phyloP scores from a whole-genome alignment of 73 alveolate genomes.

The Halteria grandinella region DNA sequence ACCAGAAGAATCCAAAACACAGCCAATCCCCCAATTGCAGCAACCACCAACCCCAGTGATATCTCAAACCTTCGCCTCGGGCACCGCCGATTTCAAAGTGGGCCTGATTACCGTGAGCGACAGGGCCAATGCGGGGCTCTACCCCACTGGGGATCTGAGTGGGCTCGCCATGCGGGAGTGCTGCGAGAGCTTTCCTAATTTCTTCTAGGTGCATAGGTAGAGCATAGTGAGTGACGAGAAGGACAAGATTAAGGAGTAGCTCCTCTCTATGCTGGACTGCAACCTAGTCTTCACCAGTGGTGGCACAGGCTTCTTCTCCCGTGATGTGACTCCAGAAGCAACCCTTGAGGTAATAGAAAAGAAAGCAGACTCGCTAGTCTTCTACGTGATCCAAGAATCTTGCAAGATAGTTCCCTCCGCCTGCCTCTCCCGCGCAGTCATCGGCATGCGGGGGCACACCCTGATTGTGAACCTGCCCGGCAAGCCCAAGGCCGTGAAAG shows the following conservation, averaged over 20 bases:
- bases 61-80: background rate
- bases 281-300: conserved; percentile 75
- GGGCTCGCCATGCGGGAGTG: conserved; percentile 13
- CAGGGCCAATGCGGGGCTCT: conserved; percentile 50
- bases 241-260: conserved; percentile 13
- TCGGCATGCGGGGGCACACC: conserved; percentile 63
- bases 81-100: conserved; percentile 19
- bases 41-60: background rate
- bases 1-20: background rate
- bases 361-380: conserved; percentile 52
- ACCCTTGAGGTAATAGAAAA: conserved; percentile 65
- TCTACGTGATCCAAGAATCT: conserved; percentile 42
- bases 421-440: conserved; percentile 64
- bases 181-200: conserved; percentile 18
- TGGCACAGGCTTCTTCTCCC: conserved; percentile 80
- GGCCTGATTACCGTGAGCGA: conserved; percentile 52
- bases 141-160: conserved; percentile 42
- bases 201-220: background rate
- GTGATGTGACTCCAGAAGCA: conserved; percentile 89
- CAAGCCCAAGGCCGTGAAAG: conserved; percentile 72
- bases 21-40: conserved; percentile 9
- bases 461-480: conserved; percentile 73
- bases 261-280: conserved; percentile 14
- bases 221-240: conserved; percentile 52
- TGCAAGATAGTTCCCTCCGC: conserved; percentile 55